Base-by-base conservation (phyloP, 2,329 filamentous ascomycete genomes). In the Arthrobotrys sphaeroides region DNA sequence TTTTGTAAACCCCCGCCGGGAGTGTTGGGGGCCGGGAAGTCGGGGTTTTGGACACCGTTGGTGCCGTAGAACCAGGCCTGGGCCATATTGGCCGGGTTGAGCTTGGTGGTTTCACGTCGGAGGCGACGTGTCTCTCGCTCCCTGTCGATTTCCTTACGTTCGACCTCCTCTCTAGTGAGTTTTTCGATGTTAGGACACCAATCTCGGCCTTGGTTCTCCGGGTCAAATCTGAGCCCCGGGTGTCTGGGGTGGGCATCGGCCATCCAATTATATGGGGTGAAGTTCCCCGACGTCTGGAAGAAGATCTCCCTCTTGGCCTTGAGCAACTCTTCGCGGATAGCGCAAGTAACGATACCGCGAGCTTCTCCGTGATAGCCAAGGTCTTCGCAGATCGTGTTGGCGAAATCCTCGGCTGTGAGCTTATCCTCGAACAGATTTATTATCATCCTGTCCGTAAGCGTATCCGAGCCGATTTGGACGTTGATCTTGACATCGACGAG, bases 361-460 rank as follows among this genome's bases (percentile, higher is more conserved):
- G 95, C 99, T 84, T 99, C 95, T 49, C 93, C 93, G 5, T 90
- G 87, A 62, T 99, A 85, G 5, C 94, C 94, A 6, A 99, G 85
- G 81, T 99, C 95, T 26, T 93, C 91, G 81, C 95, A 98, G 0
- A 95, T 98, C 78, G 93, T 89, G 81, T 92, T 93, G 33, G 95
- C 94, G 82, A 98, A 98, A 10, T 90, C 89, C 82, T 99, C 94
- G 0, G 95, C 93, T 43, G 94, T 93, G 20, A 94, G 94, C 1
- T 93, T 91, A 1, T 94, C 93, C 80, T 98, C 94, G 16, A 97
- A 86, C 18, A 99, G 85, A 3, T 94, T 98, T 94, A 94, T 98
- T 82, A 98, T 94, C 51, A 77, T 67, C 38, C 94, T 97, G 85
- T 99, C 95, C 2, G 92, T 96, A 83, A 97, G 98, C 10, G 98